These are phyloP conservation scores for Ambrosia artemisiifolia DNA, from an alignment of 129 eudicot genomes.

Conservation along the genomic window DNA sequence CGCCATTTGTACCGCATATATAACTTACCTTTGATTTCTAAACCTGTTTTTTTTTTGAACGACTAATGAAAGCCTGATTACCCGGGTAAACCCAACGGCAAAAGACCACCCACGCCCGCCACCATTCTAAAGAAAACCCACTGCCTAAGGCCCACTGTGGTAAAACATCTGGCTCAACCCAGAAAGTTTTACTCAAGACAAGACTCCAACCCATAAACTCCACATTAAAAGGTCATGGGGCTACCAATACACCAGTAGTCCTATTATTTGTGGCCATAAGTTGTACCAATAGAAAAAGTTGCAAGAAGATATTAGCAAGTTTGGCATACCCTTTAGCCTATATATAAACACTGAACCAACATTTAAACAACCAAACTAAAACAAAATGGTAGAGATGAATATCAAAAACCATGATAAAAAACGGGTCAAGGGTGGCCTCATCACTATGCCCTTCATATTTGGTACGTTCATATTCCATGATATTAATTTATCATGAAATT, in stretches of 20 bases:
- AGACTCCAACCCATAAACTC: no score
- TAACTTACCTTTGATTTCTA: neutral
- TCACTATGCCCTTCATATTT: constrained; percentile 98
- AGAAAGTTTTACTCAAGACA: no score
- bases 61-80: no score
- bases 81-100: no score
- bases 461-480: constrained; percentile 36
- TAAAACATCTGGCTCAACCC: no score
- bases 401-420: constrained; percentile 30
- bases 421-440: constrained; percentile 67
- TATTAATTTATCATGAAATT: no score
- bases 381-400: constrained; percentile 35
- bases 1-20: neutral
- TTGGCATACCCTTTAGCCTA: constrained; percentile 35
- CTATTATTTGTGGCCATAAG: constrained; percentile 4
- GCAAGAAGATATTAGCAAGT: constrained; percentile 13
- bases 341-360: constrained; percentile 24
- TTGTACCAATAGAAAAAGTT: constrained; percentile 16
- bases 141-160: no score
- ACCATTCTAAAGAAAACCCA: no score
- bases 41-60: neutral
- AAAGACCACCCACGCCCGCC: no score
- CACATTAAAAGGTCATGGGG: no score
- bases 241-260: no score
- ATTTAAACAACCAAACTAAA: constrained; percentile 17